A percentile compares a stretch with the other conserved stretches of the same genome.
Conservation (phyloP, 495 filamentous ascomycete species). For the Penicillium pulvis region DNA sequence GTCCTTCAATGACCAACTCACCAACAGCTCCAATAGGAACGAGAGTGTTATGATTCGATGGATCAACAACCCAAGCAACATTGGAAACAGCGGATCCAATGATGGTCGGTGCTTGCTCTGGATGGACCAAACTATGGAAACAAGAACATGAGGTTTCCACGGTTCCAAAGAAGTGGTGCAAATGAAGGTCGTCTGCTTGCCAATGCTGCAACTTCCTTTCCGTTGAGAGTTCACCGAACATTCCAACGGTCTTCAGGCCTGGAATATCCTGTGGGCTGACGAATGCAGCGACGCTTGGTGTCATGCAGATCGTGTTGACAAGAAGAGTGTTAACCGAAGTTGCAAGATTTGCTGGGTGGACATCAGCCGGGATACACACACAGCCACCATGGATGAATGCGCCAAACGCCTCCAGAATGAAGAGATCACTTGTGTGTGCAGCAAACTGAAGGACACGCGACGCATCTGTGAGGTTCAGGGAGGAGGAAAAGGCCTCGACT, state of each 20-base stretch:
- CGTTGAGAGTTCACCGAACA: slow-evolving; percentile 36
- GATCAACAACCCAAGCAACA: slow-evolving; percentile 58
- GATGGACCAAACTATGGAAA: slow-evolving; percentile 19
- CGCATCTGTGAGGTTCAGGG: slow-evolving; percentile 43
- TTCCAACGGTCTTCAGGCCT: slow-evolving; percentile 36
- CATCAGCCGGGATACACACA: slow-evolving; percentile 45
- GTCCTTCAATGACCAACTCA: slow-evolving; percentile 64
- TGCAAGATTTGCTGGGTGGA: slow-evolving; percentile 28
- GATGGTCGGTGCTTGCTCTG: slow-evolving; percentile 7
- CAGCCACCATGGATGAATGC: slow-evolving; percentile 47
- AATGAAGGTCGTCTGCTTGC: slow-evolving; percentile 29
- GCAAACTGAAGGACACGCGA: slow-evolving; percentile 64
- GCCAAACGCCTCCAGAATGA: slow-evolving; percentile 41
- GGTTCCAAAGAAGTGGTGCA: slow-evolving; percentile 40
- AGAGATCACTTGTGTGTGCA: slow-evolving; percentile 44
- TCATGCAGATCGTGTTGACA: slow-evolving; percentile 39
- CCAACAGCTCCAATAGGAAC: slow-evolving; percentile 60
- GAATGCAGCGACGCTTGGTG: slow-evolving; percentile 49
- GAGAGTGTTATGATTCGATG: slow-evolving; percentile 51
- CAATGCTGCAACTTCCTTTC: slow-evolving; percentile 17
- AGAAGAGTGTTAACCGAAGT: slow-evolving; percentile 36
- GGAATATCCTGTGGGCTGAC: slow-evolving; percentile 47
- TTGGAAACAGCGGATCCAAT: slow-evolving; percentile 33
- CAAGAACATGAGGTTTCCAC: slow-evolving; percentile 38
- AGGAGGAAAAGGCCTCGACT: slow-evolving; percentile 49